Percentiles rank a stretch among this genome's conserved stretches.
These are phyloP conservation scores for Carnegiea gigantea DNA, from an alignment of 179 eudicot genomes.

Conservation along the genomic window DNA sequence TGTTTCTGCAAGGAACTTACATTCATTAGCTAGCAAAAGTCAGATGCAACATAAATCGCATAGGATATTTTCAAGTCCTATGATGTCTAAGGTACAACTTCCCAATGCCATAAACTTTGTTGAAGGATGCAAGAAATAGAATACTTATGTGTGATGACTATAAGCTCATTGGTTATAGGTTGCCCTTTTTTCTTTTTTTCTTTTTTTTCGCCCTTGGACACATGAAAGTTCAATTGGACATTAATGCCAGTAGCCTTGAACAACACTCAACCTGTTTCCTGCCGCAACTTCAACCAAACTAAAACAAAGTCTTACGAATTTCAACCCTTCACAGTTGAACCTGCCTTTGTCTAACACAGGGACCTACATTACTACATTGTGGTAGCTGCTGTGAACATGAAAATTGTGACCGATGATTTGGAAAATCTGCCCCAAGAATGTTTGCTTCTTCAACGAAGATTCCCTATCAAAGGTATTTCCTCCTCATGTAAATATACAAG, in stretches of 20 bases:
- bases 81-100: conserved; percentile 24
- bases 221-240: conserved; percentile 11
- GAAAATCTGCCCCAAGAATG: conserved; percentile 33
- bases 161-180: conserved; percentile 31
- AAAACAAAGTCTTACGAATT: conserved; percentile 38
- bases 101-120: conserved; percentile 25
- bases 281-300: conserved; percentile 35
- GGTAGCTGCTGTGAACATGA: conserved; percentile 34
- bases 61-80: conserved; percentile 4
- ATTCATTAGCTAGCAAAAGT: conserved; percentile 30
- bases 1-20: conserved; percentile 35
- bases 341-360: conserved; percentile 12
- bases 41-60: conserved; percentile 31
- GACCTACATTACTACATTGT: conserved; percentile 31
- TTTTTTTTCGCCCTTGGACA: conserved; percentile 8
- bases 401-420: conserved; percentile 30
- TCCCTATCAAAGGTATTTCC: conserved; percentile 8
- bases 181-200: conserved; percentile 10
- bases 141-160: conserved; percentile 34
- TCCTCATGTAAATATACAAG: background rate
- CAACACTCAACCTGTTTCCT: conserved; percentile 36
- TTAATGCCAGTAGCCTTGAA: conserved; percentile 21
- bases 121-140: conserved; percentile 31
- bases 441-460: conserved; percentile 33
- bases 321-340: conserved; percentile 28